Percentiles rank a stretch among this genome's conserved stretches.
phyloP scores from a whole-genome alignment of 805 yeast genomes.

The Pichia scutulata region DNA sequence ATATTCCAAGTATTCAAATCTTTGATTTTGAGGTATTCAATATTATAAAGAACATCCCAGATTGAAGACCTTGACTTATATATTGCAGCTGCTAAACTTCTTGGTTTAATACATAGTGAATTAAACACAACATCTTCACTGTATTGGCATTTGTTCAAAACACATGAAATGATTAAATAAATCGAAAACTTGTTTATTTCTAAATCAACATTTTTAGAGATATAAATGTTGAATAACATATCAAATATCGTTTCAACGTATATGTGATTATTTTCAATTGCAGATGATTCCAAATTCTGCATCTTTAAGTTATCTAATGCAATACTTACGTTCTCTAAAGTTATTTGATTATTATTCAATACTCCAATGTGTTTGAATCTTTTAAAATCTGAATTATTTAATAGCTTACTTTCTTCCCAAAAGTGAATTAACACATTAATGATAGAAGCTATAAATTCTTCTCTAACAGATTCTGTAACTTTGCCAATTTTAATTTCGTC shows the following conservation, averaged over 20 bases:
- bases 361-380: neutral
- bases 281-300: neutral
- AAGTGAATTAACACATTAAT: neutral
- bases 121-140: conserved; percentile 3
- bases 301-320: neutral
- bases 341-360: neutral
- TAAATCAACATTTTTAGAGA: neutral
- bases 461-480: neutral
- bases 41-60: conserved; percentile 12
- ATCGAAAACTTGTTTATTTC: neutral
- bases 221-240: neutral
- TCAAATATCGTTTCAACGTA: neutral
- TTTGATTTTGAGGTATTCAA: conserved; percentile 5
- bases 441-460: neutral
- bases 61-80: conserved; percentile 8
- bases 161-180: neutral
- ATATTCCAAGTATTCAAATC: conserved; percentile 56
- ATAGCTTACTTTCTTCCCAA: conserved; percentile 4
- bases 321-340: neutral
- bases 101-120: conserved; percentile 4
- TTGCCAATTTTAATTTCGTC: conserved; percentile 5
- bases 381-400: conserved; percentile 1
- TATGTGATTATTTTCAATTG: neutral
- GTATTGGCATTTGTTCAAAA: neutral
- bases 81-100: conserved; percentile 3